Evolutionary conservation across 2,329 filamentous ascomycete genomes (phyloP).

Genomic region (Dryadomyces quercivorus): DNA sequence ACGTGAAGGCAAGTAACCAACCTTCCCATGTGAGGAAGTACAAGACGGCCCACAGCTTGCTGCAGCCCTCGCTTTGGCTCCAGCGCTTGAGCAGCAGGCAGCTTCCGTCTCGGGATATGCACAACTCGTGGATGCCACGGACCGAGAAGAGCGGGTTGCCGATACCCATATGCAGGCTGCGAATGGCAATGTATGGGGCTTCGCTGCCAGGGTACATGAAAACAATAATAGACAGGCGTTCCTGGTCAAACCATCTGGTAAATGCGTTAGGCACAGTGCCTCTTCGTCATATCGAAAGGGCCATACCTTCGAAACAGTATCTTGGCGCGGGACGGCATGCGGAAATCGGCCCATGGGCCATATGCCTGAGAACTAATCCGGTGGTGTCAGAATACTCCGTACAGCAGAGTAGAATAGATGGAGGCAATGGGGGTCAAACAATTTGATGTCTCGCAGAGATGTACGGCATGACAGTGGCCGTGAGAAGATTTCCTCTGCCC

Average conservation of each 20-base stretch:
- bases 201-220: conserved; percentile 32
- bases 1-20: conserved; percentile 17
- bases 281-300: neutral
- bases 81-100: conserved; percentile 40
- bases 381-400: neutral
- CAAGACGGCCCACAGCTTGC: conserved; percentile 41
- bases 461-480: conserved; percentile 39
- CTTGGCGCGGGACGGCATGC: conserved; percentile 33
- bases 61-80: conserved; percentile 28
- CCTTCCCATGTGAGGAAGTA: conserved; percentile 51
- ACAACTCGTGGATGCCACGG: conserved; percentile 41
- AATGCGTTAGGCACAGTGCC: neutral
- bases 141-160: conserved; percentile 33
- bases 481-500: conserved; percentile 50
- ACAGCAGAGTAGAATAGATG: neutral
- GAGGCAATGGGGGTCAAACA: neutral
- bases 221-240: conserved; percentile 39
- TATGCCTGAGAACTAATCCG: conserved; percentile 31
- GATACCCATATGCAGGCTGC: conserved; percentile 25
- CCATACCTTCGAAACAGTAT: conserved; percentile 43
- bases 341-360: conserved; percentile 31
- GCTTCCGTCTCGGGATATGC: conserved; percentile 34
- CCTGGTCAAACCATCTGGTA: conserved; percentile 40
- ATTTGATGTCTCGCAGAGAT: conserved; percentile 28
- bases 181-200: conserved; percentile 34